A percentile compares a stretch with the other conserved stretches of the same genome.
Evolutionary conservation across 352 stramenopile genomes (phyloP).

Genomic region (Globisporangium camurandrum): DNA sequence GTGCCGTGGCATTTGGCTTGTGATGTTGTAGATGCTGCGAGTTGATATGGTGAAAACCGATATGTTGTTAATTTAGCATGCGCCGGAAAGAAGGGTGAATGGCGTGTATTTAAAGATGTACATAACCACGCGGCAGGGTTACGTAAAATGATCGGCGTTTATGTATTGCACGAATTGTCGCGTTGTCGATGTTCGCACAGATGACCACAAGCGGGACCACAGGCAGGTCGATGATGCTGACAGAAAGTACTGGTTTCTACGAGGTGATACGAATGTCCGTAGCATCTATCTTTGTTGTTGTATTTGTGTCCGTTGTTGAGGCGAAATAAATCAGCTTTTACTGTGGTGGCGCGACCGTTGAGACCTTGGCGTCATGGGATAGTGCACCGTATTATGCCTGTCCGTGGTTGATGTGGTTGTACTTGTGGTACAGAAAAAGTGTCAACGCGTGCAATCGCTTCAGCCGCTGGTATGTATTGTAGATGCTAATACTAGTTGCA

Average conservation of each 20-base stretch:
- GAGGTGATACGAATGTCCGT: not conserved
- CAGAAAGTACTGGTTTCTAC: not conserved
- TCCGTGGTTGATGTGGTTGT: too few relatives aligned
- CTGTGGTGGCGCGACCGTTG: slow-evolving; percentile 6
- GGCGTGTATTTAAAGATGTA: slow-evolving; percentile 11
- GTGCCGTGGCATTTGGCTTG: too few relatives aligned
- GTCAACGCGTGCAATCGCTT: too few relatives aligned
- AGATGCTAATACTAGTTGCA: too few relatives aligned
- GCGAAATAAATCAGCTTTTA: too few relatives aligned
- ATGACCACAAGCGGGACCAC: slow-evolving; percentile 41
- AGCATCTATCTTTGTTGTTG: not conserved
- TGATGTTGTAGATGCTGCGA: slow-evolving; percentile 12
- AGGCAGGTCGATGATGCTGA: slow-evolving; percentile 25
- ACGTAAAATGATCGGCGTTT: slow-evolving; percentile 24
- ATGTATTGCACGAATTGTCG: slow-evolving; percentile 36
- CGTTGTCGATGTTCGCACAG: slow-evolving; percentile 48
- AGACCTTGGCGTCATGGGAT: too few relatives aligned
- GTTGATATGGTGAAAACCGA: slow-evolving; percentile 14
- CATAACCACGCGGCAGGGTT: slow-evolving; percentile 28
- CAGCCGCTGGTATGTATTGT: too few relatives aligned
- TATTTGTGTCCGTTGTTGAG: too few relatives aligned
- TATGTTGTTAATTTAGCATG: not conserved
- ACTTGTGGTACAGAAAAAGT: too few relatives aligned
- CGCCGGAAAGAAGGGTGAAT: not conserved
- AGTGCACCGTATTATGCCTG: too few relatives aligned